Evolutionary conservation across 495 filamentous ascomycete species (phyloP).

Genomic region (Schizothecium vesticola): DNA sequence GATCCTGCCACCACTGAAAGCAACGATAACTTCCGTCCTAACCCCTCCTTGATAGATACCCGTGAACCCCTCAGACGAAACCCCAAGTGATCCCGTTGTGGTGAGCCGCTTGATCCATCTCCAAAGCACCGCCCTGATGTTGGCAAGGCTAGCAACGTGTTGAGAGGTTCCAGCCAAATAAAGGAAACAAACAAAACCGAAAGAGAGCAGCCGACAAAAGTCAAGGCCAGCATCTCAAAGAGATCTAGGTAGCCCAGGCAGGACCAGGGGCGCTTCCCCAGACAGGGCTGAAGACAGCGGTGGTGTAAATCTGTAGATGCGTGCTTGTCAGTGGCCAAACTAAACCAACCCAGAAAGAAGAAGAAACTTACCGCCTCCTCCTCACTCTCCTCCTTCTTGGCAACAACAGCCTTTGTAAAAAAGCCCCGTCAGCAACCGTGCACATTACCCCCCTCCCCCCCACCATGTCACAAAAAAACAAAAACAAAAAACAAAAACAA

Average conservation of each 20-base stretch:
- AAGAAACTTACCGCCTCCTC: background rate
- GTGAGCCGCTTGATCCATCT: background rate
- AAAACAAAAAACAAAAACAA: too few relatives aligned
- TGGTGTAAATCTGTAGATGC: background rate
- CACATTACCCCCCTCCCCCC: too few relatives aligned
- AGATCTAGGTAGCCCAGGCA: background rate
- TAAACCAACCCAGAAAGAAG: background rate
- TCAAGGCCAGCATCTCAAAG: background rate
- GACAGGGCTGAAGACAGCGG: background rate
- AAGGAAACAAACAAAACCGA: background rate
- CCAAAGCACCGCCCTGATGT: background rate
- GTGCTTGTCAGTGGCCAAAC: background rate
- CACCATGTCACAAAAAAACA: too few relatives aligned
- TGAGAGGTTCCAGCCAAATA: too few relatives aligned
- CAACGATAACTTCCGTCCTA: background rate
- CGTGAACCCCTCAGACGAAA: background rate
- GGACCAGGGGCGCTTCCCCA: background rate
- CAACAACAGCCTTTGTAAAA: background rate
- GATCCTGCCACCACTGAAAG: background rate
- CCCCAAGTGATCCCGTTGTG: background rate
- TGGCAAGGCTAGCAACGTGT: too few relatives aligned
- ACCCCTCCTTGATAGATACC: background rate
- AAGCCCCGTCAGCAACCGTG: background rate
- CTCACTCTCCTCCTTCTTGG: background rate
- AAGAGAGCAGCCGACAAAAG: background rate